A percentile compares a stretch with the other conserved stretches of the same genome.
Conservation (phyloP, 23 red algal genomes). For the Gracilaria gracilis region DNA sequence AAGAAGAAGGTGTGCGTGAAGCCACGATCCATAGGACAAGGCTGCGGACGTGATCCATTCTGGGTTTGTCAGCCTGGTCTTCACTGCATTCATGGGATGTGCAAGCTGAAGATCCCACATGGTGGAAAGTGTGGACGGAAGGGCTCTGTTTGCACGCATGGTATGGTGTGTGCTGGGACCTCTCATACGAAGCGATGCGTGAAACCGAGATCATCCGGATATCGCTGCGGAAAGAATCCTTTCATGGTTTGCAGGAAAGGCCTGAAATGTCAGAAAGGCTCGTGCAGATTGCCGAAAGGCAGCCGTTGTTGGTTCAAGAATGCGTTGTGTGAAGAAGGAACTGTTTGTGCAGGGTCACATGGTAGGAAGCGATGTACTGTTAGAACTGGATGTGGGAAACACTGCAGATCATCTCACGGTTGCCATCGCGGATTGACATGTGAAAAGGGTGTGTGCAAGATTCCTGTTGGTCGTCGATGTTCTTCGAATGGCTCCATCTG, state of each 20-base stretch:
- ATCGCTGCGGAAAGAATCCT: slow-evolving; percentile 26
- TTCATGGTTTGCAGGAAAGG: slow-evolving; percentile 33
- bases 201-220: slow-evolving; percentile 23
- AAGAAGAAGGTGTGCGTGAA: slow-evolving; percentile 43
- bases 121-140: slow-evolving; percentile 7
- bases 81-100: slow-evolving; percentile 1
- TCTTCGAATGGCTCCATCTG: background rate
- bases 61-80: slow-evolving; percentile 29
- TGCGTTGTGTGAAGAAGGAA: slow-evolving; percentile 14
- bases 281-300: slow-evolving; percentile 16
- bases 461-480: slow-evolving; percentile 2
- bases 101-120: background rate
- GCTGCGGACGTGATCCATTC: slow-evolving; percentile 12
- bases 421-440: slow-evolving; percentile 6
- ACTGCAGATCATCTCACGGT: background rate
- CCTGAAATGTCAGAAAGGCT: slow-evolving; percentile 4
- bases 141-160: background rate
- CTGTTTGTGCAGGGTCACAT: slow-evolving; percentile 20
- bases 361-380: slow-evolving; percentile 10
- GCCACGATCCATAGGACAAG: background rate
- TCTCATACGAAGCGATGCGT: slow-evolving; percentile 30
- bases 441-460: slow-evolving; percentile 44
- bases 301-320: background rate
- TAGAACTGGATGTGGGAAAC: background rate
- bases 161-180: slow-evolving; percentile 41